A percentile compares a stretch with the other conserved stretches of the same genome.
Conservation (phyloP, 1,284 basidiomycete species). For the Austropuccinia psidii region DNA sequence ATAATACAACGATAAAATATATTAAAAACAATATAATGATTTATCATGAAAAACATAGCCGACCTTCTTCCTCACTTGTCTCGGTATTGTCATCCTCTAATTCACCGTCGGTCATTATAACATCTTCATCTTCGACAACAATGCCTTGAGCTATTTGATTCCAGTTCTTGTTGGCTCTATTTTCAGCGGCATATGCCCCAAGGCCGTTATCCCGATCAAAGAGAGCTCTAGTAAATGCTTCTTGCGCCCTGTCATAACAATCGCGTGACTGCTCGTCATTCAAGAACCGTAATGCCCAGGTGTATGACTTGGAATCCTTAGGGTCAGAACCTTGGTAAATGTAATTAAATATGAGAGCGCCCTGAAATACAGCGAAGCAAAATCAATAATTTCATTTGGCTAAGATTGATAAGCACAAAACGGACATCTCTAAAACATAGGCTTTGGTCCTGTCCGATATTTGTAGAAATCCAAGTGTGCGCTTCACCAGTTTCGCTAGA, state of each 20-base stretch:
- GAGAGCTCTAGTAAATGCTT: slow-evolving; percentile 27
- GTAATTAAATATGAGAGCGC: slow-evolving; percentile 13
- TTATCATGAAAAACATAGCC: neutral
- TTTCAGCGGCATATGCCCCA: slow-evolving; percentile 10
- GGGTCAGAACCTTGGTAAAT: neutral
- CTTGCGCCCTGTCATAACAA: slow-evolving; percentile 25
- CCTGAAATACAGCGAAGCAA: neutral
- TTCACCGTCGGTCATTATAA: slow-evolving; percentile 45
- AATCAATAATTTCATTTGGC: neutral
- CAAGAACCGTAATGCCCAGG: slow-evolving; percentile 28
- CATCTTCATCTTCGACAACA: slow-evolving; percentile 56
- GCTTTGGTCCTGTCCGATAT: neutral
- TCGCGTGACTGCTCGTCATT: neutral
- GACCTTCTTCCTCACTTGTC: slow-evolving; percentile 18
- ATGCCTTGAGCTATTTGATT: slow-evolving; percentile 71
- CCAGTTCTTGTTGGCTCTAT: neutral
- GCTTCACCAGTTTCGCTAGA: neutral
- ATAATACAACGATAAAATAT: neutral
- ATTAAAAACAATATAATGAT: neutral
- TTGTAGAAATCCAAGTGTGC: slow-evolving; percentile 8
- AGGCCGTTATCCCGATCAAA: slow-evolving; percentile 28
- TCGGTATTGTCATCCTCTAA: slow-evolving; percentile 45
- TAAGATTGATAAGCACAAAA: neutral
- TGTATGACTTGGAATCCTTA: neutral
- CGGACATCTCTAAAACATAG: neutral